phyloP scores from a whole-genome alignment of 2,329 filamentous ascomycete species.

The Biscogniauxia sp. region DNA sequence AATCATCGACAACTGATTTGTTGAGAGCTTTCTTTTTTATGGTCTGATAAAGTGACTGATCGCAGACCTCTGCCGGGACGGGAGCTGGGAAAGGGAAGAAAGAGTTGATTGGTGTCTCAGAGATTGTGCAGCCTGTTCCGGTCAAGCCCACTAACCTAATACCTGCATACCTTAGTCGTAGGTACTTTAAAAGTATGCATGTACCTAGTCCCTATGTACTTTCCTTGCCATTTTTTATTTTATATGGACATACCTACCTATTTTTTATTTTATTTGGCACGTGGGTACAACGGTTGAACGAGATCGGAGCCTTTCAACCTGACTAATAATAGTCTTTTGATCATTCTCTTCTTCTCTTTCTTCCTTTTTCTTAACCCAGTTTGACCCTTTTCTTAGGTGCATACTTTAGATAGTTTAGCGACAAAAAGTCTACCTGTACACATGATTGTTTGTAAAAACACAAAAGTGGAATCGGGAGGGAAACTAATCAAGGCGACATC shows the following conservation, averaged over 20 bases:
- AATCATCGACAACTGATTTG: conserved; percentile 6
- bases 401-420: too few relatives aligned
- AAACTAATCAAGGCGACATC: background rate
- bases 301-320: background rate
- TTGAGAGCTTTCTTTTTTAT: background rate
- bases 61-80: background rate
- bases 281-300: background rate
- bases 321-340: background rate
- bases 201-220: too few relatives aligned
- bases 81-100: background rate
- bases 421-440: background rate
- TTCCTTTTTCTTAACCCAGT: too few relatives aligned
- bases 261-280: too few relatives aligned
- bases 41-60: background rate
- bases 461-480: background rate
- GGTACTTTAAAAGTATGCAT: too few relatives aligned
- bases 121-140: background rate
- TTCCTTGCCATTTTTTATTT: too few relatives aligned
- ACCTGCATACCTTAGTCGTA: too few relatives aligned
- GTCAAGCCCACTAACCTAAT: background rate
- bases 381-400: too few relatives aligned
- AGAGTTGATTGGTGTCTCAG: background rate
- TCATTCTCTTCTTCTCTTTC: background rate
- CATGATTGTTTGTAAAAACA: background rate
- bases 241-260: too few relatives aligned